Evolutionary conservation across 2,329 filamentous ascomycete species (phyloP).

Genomic region (Penicillium sp.): DNA sequence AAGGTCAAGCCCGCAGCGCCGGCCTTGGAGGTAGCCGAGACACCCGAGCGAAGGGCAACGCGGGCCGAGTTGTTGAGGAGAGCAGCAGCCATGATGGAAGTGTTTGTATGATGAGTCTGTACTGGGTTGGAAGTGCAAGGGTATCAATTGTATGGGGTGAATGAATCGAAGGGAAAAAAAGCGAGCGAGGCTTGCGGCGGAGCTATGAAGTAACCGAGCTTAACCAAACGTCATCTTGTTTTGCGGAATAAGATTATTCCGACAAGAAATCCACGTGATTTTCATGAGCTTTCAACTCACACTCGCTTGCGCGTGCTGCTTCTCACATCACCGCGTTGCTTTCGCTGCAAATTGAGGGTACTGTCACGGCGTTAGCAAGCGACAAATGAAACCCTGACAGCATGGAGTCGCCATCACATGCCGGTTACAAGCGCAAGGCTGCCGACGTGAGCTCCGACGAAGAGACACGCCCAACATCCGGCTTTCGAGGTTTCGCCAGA

Average conservation of each 20-base stretch:
- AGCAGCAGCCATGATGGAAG: constrained; percentile 69
- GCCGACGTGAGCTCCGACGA: constrained; percentile 44
- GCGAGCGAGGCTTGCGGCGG: constrained; percentile 3
- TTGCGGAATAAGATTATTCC: constrained; percentile 20
- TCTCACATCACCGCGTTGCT: neutral
- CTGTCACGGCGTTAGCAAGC: neutral
- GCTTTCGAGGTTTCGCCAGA: constrained; percentile 41
- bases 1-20: constrained; percentile 73
- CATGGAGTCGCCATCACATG: constrained; percentile 38
- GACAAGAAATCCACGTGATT: constrained; percentile 22
- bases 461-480: constrained; percentile 36
- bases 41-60: constrained; percentile 69
- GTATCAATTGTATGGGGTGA: constrained; percentile 12
- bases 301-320: neutral
- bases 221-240: constrained; percentile 28
- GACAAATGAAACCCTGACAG: constrained; percentile 5
- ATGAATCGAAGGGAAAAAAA: constrained; percentile 11
- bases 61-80: constrained; percentile 74
- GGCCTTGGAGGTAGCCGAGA: constrained; percentile 56
- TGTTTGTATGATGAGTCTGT: neutral
- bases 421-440: constrained; percentile 45
- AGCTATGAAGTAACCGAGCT: constrained; percentile 29
- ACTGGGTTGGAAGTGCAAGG: neutral
- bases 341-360: neutral
- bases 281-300: constrained; percentile 13